A percentile compares a stretch with the other conserved stretches of the same genome.
phyloP scores from a whole-genome alignment of 257 asterid genomes.

The Plantago major region DNA sequence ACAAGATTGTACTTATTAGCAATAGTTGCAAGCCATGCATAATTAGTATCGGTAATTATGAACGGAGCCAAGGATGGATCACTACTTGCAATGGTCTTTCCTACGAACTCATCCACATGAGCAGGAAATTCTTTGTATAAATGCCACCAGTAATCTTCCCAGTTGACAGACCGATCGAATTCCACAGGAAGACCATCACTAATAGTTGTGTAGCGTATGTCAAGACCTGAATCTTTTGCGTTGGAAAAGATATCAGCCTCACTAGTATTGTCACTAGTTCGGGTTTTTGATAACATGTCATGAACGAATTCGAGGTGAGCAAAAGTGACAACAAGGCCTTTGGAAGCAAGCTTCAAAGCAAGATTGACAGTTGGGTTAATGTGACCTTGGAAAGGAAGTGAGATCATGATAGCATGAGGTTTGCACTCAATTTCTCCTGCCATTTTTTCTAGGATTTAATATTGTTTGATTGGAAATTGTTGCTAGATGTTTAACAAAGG shows the following conservation, averaged over 20 bases:
- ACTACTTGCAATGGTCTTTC: slow-evolving; percentile 15
- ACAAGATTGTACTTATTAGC: slow-evolving; percentile 35
- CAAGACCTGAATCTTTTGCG: slow-evolving; percentile 36
- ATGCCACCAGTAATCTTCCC: slow-evolving; percentile 16
- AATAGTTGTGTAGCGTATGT: slow-evolving; percentile 40
- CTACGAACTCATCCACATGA: slow-evolving; percentile 39
- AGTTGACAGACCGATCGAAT: slow-evolving; percentile 26
- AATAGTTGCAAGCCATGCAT: slow-evolving; percentile 30
- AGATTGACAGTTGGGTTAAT: slow-evolving; percentile 38
- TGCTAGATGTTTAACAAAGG: too few species aligned
- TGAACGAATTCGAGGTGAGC: slow-evolving; percentile 36
- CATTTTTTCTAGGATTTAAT: too few species aligned
- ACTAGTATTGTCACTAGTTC: neutral
- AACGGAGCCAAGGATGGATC: slow-evolving; percentile 23
- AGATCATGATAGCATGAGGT: slow-evolving; percentile 43
- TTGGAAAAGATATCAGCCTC: slow-evolving; percentile 24
- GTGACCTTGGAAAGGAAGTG: slow-evolving; percentile 49
- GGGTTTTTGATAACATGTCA: slow-evolving; percentile 30
- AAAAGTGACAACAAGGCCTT: slow-evolving; percentile 22
- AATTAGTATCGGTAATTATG: slow-evolving; percentile 38
- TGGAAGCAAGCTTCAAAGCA: slow-evolving; percentile 35
- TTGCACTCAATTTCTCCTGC: neutral
- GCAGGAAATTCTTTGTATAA: slow-evolving; percentile 24
- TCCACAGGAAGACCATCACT: slow-evolving; percentile 42
- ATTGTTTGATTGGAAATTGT: too few species aligned